Base-by-base conservation (phyloP, 1,284 basidiomycete species). In the Pseudozyma thailandica region DNA sequence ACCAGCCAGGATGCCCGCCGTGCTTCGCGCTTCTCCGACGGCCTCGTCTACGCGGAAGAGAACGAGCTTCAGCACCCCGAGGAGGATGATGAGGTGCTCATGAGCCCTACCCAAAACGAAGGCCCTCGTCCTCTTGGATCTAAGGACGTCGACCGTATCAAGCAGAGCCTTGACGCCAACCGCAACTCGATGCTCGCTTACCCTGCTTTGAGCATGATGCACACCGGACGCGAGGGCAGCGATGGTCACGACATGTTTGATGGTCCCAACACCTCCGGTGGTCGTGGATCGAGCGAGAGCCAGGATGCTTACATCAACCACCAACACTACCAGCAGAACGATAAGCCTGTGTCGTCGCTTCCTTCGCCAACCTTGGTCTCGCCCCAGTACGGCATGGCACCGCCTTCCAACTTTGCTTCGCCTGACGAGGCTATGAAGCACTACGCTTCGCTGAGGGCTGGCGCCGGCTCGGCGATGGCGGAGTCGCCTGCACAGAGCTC, bases 381-480 rank as follows among this genome's bases (percentile, higher is more conserved):
- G 37, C 50, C 53, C 20, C 70, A 71, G 50, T 78, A 75, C 28
- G 77, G 77, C 44, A 79, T 79, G 77, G 68, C 72, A 13, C 72
- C 77, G 8, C 73, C 77, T 38, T 50, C 59, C 39, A 76, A 75
- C 62, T 57, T 65, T 38, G 55, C 71, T 23, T 76, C 74, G 52
- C 77, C 77, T 2, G 77, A 79, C 52, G 77, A 76, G 48, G 77
- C 77, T 15, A 59, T 79, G 62, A 74, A 71, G 55, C 74, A 77
- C 50, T 78, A 80, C 50, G 78, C 77, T 23, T 75, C 78, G 33
- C 58, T 75, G n/a, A 54, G 77, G 13, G 57, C 66, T 12, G 59
- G 41, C 31, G 71, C 57, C 10, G 49, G 39, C 16, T 43, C 61
- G 16, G 61, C 55, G 18, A 44, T 47, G 46, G 39, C 53, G 16